phyloP scores from a whole-genome alignment of 306 rosid species.

The Cicer pinnatifidum region DNA sequence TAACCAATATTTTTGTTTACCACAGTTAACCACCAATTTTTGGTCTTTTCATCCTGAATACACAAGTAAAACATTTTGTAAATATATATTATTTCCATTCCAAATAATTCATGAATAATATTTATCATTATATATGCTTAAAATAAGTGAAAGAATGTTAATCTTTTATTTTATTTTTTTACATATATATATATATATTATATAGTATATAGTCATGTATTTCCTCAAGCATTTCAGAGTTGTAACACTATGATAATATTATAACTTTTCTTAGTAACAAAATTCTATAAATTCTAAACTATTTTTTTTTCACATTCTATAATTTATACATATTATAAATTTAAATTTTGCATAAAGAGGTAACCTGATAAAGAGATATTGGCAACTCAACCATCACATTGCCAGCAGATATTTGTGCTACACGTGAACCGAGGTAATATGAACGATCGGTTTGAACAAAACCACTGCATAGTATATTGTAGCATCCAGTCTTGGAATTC shows the following conservation, averaged over 20 bases:
- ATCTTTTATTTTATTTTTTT: too few species aligned
- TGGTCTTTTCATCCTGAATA: too few species aligned
- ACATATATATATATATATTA: background rate
- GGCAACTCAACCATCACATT: accelerated
- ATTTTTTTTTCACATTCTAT: background rate
- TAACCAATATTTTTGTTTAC: background rate
- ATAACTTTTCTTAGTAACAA: too few species aligned
- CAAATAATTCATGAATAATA: too few species aligned
- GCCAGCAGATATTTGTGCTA: background rate
- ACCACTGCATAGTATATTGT: background rate
- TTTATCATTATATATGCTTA: too few species aligned
- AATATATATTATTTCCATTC: too few species aligned
- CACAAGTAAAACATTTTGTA: too few species aligned
- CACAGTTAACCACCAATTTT: too few species aligned
- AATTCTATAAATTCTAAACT: background rate
- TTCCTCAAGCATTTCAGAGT: background rate
- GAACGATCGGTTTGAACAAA: background rate
- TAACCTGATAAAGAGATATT: background rate
- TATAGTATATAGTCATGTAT: background rate
- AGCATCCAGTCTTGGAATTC: constrained; percentile 22
- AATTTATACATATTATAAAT: background rate
- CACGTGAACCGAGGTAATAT: background rate
- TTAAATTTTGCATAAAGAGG: background rate
- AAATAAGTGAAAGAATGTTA: too few species aligned
- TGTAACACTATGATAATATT: too few species aligned